Base-by-base conservation (phyloP, 2,329 filamentous ascomycete genomes). In the Exophiala lecanii-corni region DNA sequence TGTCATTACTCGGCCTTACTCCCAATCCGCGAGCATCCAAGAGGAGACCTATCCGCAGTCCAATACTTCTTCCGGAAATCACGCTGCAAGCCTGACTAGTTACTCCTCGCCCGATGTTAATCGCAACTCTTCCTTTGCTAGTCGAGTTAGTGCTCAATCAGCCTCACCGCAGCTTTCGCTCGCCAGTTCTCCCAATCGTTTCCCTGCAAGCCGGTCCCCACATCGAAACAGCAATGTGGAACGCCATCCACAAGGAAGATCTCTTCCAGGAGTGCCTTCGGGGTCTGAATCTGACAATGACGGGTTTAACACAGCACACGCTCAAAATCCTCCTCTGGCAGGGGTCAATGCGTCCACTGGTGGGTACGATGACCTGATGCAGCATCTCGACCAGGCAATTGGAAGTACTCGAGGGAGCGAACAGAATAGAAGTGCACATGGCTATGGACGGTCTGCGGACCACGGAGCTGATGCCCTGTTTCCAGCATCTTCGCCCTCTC, bases 241-340 rank as follows among this genome's bases (percentile, higher is more conserved):
- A 16, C 71, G 76, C 41, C 76, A 81, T 59, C 76, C 74, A 5
- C 72, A 76, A 36, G 62, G 74, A 6, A 67, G 79, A 17, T 78
- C 79, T 23, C 65, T 81, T n/a, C 79, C 78, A 2, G 75, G 75
- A 0, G 72, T 74, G 7, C 76, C 77, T 1, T 55, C 66, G 28
- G 73, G 74, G 20, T 65, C 65, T 2, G 69, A 72, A 16, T 56
- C 56, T 32, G 45, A 53, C 6, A 51, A 43, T 23, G 57, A 56
- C 41, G 50, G 48, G 37, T 54, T 58, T 40, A 59, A 56, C 39
- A 55, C 57, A 6, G 28, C 36, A 15, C 28, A 43, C 9, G 57
- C 59, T 42, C 61, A 63, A 19, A 64, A 67, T 30, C 63, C 66
- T 12, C n/a, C n/a, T n/a, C n/a, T n/a, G n/a, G n/a, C n/a, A n/a